Evolutionary conservation across 2,329 filamentous ascomycete genomes (phyloP).

Genomic region (Fusarium multiceps): DNA sequence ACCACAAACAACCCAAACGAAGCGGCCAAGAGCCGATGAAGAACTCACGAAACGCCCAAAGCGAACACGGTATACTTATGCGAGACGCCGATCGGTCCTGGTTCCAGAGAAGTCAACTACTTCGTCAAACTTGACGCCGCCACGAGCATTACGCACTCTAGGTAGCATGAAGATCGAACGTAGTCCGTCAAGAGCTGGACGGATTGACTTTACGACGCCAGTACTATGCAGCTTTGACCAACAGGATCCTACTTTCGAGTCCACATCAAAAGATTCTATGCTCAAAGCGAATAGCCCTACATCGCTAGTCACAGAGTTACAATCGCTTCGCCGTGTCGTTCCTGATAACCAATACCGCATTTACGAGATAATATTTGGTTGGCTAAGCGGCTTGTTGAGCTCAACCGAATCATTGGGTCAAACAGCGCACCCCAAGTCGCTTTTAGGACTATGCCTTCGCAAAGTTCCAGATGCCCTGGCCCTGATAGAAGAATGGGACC

Average conservation of each 20-base stretch:
- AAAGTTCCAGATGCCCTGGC: slow-evolving; percentile 47
- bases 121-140: slow-evolving; percentile 39
- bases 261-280: background rate
- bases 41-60: slow-evolving; percentile 33
- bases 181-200: slow-evolving; percentile 42
- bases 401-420: slow-evolving; percentile 41
- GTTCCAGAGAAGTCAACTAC: slow-evolving; percentile 5
- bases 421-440: slow-evolving; percentile 47
- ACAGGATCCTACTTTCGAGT: slow-evolving; percentile 20
- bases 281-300: background rate
- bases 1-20: slow-evolving; percentile 27
- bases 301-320: slow-evolving; percentile 39
- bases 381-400: slow-evolving; percentile 47
- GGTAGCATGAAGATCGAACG: slow-evolving; percentile 47
- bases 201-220: slow-evolving; percentile 48
- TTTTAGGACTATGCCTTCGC: slow-evolving; percentile 53
- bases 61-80: slow-evolving; percentile 49
- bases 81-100: slow-evolving; percentile 30
- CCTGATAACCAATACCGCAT: slow-evolving; percentile 45
- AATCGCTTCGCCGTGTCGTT: slow-evolving; percentile 39
- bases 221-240: slow-evolving; percentile 45
- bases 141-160: slow-evolving; percentile 45
- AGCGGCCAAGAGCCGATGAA: slow-evolving; percentile 33
- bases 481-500: slow-evolving; percentile 51
- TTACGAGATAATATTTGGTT: slow-evolving; percentile 51